These are phyloP conservation scores for Yarrowia galli DNA, from an alignment of 1,139 yeast species.

Conservation along the genomic window DNA sequence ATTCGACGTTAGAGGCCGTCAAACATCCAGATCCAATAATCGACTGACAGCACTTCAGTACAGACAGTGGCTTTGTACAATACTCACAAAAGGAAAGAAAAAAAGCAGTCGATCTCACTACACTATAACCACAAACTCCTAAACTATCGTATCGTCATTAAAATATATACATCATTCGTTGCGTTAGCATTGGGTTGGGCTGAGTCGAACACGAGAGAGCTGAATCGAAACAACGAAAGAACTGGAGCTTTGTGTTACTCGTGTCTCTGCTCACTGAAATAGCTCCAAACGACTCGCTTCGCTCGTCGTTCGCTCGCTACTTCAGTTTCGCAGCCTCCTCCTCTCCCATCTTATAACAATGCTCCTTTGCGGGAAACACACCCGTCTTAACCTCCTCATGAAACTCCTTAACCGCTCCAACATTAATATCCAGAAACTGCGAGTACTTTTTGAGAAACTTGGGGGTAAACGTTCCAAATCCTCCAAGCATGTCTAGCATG, in stretches of 20 bases:
- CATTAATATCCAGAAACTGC: constrained; percentile 59
- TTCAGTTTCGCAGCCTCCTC: constrained; percentile 65
- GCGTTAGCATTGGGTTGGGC: neutral
- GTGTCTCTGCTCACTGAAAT: neutral
- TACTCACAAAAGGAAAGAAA: too few species aligned
- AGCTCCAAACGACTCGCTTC: neutral
- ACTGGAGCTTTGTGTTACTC: too few species aligned
- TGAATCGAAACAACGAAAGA: too few species aligned
- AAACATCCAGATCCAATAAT: too few species aligned
- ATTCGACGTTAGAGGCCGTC: too few species aligned
- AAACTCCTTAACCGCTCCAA: constrained; percentile 62
- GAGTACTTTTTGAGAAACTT: constrained; percentile 80
- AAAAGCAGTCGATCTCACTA: too few species aligned
- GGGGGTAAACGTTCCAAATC: constrained; percentile 63
- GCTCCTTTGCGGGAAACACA: constrained; percentile 69
- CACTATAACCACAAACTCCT: neutral
- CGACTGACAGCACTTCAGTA: too few species aligned
- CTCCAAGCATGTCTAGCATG: constrained; percentile 81
- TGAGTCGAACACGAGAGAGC: too few species aligned
- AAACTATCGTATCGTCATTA: constrained; percentile 25
- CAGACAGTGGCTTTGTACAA: too few species aligned
- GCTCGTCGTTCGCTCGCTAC: constrained; percentile 39
- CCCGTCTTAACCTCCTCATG: constrained; percentile 62
- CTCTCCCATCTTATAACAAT: constrained; percentile 74
- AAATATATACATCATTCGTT: neutral